A percentile compares a stretch with the other conserved stretches of the same genome.
Evolutionary conservation across 176 grass and related monocot species (phyloP).

Genomic region (Aegilops tauschii): DNA sequence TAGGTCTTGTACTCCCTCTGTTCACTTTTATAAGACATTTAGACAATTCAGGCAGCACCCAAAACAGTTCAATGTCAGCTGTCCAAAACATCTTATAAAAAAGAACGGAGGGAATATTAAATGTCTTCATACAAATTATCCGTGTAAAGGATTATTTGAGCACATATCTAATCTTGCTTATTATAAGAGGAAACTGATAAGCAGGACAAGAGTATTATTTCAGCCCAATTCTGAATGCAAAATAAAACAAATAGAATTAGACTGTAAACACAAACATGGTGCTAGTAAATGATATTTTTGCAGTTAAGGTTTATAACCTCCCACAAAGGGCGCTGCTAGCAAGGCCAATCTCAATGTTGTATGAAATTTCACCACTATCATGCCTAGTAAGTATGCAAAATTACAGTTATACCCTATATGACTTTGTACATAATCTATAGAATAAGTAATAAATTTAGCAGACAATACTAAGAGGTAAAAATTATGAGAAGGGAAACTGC

Average conservation of each 20-base stretch:
- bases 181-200: not conserved
- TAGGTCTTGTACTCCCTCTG: not conserved
- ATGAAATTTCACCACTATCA: not conserved
- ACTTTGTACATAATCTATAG: constrained; percentile 11
- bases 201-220: not conserved
- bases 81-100: too few species aligned
- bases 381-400: not conserved
- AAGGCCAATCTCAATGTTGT: not conserved
- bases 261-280: not conserved
- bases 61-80: too few species aligned
- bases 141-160: not conserved
- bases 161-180: not conserved
- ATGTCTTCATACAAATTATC: not conserved
- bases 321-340: not conserved
- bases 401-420: not conserved
- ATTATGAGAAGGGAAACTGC: constrained; percentile 25
- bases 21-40: too few species aligned
- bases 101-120: not conserved
- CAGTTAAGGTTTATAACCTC: not conserved
- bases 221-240: constrained; percentile 1
- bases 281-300: not conserved
- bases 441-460: constrained; percentile 15
- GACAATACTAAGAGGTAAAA: constrained; percentile 11
- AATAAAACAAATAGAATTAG: not conserved
- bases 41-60: too few species aligned